Percentiles rank a stretch among this genome's conserved stretches.
phyloP scores from a whole-genome alignment of 148 eudicot species.

The Tetragonia tetragonoides region DNA sequence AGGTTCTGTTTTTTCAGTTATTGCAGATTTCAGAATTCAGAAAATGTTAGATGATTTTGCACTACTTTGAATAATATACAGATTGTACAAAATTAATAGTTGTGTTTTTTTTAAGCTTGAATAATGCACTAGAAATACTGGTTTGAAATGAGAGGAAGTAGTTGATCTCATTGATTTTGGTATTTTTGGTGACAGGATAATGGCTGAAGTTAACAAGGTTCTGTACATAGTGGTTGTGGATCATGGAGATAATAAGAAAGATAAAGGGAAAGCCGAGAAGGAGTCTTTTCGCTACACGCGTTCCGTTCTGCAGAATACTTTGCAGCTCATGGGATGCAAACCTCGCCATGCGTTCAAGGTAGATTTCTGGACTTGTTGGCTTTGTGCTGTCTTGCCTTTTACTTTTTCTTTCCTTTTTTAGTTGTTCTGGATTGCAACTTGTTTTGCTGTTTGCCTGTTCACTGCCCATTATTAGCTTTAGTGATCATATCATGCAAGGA shows the following conservation, averaged over 20 bases:
- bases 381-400: background rate
- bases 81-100: no score
- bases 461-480: background rate
- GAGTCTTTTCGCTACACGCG: constrained; percentile 86
- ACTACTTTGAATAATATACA: background rate
- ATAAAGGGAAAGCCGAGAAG: constrained; percentile 25
- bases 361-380: background rate
- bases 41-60: background rate
- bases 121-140: background rate
- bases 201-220: constrained; percentile 68
- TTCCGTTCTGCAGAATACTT: constrained; percentile 80
- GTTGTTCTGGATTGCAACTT: background rate
- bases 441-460: background rate
- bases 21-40: background rate
- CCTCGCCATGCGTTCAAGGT: constrained; percentile 98
- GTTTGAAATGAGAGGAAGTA: background rate
- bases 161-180: background rate
- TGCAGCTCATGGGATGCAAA: constrained; percentile 98
- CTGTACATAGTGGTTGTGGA: constrained; percentile 83
- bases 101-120: no score
- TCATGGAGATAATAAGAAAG: constrained; percentile 38
- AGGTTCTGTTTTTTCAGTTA: background rate
- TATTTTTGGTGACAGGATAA: constrained; percentile 22
- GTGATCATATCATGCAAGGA: background rate
- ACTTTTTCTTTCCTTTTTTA: background rate